phyloP scores from a whole-genome alignment of 163 green algal genomes.

The Chlorella variabilis region DNA sequence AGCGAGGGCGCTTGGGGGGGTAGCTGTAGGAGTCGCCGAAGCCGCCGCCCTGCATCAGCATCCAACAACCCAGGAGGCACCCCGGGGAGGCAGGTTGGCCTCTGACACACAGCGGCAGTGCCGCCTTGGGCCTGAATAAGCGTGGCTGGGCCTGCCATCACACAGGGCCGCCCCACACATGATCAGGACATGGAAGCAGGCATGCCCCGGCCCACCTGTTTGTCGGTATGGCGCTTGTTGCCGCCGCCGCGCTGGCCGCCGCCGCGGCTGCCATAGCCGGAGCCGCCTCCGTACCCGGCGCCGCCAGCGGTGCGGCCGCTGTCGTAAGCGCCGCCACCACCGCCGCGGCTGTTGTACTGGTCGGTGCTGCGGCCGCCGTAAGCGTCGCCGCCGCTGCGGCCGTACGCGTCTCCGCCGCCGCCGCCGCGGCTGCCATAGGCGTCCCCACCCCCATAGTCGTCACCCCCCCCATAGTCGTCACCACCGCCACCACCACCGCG shows the following conservation, averaged over 20 bases:
- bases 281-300: not conserved
- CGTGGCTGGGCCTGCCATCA: too few relatives aligned
- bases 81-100: too few relatives aligned
- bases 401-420: not conserved
- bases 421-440: not conserved
- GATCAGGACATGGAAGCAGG: not conserved
- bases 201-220: constrained; percentile 5
- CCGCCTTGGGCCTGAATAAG: too few relatives aligned
- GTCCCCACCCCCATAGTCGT: not conserved
- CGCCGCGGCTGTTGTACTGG: not conserved
- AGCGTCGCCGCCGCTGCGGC: not conserved
- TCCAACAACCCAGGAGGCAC: too few relatives aligned
- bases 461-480: not conserved
- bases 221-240: not conserved
- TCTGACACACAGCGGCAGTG: too few relatives aligned
- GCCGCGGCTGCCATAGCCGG: not conserved
- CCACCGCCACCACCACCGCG: not conserved
- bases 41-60: too few relatives aligned
- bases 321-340: not conserved
- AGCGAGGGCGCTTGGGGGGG: constrained; percentile 31
- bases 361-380: not conserved
- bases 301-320: not conserved
- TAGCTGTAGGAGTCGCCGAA: constrained; percentile 20
- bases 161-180: not conserved
- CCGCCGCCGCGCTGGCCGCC: not conserved